A percentile compares a stretch with the other conserved stretches of the same genome.
Evolutionary conservation across 345 rosid genomes (phyloP).

Genomic region (Eucalyptus grandis): DNA sequence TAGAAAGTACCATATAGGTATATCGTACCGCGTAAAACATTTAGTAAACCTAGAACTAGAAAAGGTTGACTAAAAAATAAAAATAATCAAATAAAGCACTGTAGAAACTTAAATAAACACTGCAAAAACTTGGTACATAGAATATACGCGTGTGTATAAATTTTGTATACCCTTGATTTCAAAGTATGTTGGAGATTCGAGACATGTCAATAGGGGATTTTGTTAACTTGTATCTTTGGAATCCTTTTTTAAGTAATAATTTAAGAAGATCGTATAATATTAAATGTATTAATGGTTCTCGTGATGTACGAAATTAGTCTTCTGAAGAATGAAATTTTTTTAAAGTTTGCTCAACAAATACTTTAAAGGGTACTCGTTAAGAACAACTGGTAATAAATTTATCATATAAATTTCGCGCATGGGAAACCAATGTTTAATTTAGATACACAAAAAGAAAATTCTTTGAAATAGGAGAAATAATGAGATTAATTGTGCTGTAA

Average conservation of each 20-base stretch:
- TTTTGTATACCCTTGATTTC: not conserved
- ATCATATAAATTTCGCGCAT: not conserved
- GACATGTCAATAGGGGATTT: not conserved
- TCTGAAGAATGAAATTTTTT: not conserved
- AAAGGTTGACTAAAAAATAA: not conserved
- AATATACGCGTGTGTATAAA: not conserved
- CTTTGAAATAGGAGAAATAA: not conserved
- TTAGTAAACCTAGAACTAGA: not conserved
- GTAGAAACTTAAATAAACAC: not conserved
- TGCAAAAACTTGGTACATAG: not conserved
- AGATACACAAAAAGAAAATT: not conserved
- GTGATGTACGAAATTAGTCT: not conserved
- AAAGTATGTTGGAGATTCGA: not conserved
- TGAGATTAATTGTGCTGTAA: not conserved
- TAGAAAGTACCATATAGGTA: not conserved
- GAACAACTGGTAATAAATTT: not conserved
- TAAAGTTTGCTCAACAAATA: not conserved
- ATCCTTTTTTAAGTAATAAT: not conserved
- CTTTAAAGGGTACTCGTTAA: not conserved
- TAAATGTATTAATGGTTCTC: not conserved
- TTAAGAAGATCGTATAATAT: not conserved
- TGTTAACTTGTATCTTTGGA: not conserved
- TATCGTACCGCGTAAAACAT: not conserved
- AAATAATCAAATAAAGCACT: not conserved
- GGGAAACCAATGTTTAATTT: not conserved